These are phyloP conservation scores for Talaromyces wortmannii DNA, from an alignment of 495 filamentous ascomycete species.

Conservation along the genomic window DNA sequence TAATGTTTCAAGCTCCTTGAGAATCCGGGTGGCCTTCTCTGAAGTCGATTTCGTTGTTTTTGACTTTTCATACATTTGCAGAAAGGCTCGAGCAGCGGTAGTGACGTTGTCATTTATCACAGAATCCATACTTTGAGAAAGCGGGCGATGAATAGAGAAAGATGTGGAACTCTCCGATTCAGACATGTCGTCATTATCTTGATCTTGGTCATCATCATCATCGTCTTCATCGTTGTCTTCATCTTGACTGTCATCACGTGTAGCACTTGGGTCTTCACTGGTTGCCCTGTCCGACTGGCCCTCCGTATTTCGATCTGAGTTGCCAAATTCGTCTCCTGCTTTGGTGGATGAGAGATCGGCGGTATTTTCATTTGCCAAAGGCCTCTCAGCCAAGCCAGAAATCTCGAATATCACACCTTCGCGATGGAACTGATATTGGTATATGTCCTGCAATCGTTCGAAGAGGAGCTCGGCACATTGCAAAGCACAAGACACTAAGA, in stretches of 20 bases:
- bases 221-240: constrained; percentile 56
- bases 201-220: constrained; percentile 49
- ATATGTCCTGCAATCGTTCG: constrained; percentile 74
- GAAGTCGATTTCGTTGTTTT: constrained; percentile 62
- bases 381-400: constrained; percentile 58
- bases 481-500: constrained; percentile 77
- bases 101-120: constrained; percentile 68
- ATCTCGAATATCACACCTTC: constrained; percentile 96
- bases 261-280: constrained; percentile 7
- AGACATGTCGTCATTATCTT: constrained; percentile 57
- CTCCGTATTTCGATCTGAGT: constrained; percentile 13
- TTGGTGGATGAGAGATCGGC: background rate
- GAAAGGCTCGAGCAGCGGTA: constrained; percentile 68
- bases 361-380: constrained; percentile 31
- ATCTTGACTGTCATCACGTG: constrained; percentile 18
- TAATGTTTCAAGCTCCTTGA: constrained; percentile 64
- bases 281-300: constrained; percentile 5
- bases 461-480: constrained; percentile 85
- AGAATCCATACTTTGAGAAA: constrained; percentile 44
- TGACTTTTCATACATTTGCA: constrained; percentile 74
- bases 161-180: constrained; percentile 60
- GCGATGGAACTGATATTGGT: constrained; percentile 93
- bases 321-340: constrained; percentile 4
- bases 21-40: constrained; percentile 67
- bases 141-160: constrained; percentile 35